Percentiles rank a stretch among this genome's conserved stretches.
Evolutionary conservation across 371 early-diverging fungal genomes (phyloP).

Genomic region (Mucor mucedo): DNA sequence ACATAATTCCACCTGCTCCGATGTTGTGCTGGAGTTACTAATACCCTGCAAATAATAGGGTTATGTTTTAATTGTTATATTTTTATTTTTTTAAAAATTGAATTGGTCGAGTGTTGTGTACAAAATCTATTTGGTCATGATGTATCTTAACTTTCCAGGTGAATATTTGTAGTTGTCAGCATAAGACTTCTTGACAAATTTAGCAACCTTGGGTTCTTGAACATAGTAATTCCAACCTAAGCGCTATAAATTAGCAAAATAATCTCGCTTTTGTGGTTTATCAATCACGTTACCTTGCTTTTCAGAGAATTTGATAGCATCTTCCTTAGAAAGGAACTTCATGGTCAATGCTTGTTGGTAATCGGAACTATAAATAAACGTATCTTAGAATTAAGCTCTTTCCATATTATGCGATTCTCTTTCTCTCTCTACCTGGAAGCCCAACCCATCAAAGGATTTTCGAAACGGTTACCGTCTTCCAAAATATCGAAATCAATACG

Average conservation of each 20-base stretch:
- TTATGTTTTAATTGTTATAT: no score
- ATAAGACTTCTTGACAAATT: slow-evolving; percentile 82
- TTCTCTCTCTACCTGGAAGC: slow-evolving; percentile 71
- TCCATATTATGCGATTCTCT: not conserved
- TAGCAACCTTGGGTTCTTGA: slow-evolving; percentile 80
- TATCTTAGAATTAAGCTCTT: not conserved
- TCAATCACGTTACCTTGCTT: slow-evolving; percentile 74
- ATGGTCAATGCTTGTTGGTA: slow-evolving; percentile 83
- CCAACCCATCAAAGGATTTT: slow-evolving; percentile 96
- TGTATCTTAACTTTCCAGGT: slow-evolving; percentile 74
- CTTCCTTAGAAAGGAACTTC: slow-evolving; percentile 87
- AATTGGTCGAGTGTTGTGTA: not conserved
- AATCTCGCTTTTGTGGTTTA: not conserved
- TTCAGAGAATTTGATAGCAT: slow-evolving; percentile 91
- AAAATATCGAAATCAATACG: slow-evolving; percentile 85
- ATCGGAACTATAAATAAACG: slow-evolving; percentile 65
- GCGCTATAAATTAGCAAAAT: not conserved
- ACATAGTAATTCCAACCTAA: slow-evolving; percentile 86
- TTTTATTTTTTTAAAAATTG: no score
- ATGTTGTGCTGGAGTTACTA: no score
- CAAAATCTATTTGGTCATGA: slow-evolving; percentile 81
- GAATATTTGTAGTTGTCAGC: slow-evolving; percentile 91
- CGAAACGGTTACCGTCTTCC: slow-evolving; percentile 82
- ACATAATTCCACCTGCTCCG: no score
- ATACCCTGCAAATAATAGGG: no score